Base-by-base conservation (phyloP, 2,329 filamentous ascomycete genomes). In the Nothomitra cinnamomea region DNA sequence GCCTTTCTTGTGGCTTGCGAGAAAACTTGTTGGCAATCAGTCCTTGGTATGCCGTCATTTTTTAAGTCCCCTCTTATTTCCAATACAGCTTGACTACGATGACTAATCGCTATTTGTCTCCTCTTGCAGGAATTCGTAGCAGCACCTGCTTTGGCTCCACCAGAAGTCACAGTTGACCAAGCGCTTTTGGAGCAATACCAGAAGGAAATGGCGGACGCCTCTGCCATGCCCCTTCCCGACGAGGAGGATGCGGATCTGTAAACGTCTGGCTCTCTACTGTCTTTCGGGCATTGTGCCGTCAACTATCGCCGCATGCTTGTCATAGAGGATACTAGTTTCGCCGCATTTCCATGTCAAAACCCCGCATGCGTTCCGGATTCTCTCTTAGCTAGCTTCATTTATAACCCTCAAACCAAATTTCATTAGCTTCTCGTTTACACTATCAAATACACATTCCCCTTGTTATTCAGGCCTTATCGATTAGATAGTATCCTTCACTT, bases 1-100 rank as follows among this genome's bases (percentile, higher is more conserved):
- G 82, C 90, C 90, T 59, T 96, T 98, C 87, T 84, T 96, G 65
- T 96, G 92, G 92, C 84, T 98, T 65, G 90, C 89, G 63, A 83
- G 92, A 72, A 98, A 98, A 83, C 83, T 98, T 56, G 89, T 95
- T 64, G 92, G 90, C 72, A 96, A 96, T 79, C 77, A 87, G 65
- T 71, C 74, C 66, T 73, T 95, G 69, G 86, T 92, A 74, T 63
- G 83, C 73, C 53, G 13, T 48, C 38, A 25, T 22, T 2, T 49
- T 38, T 15, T 17, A 3, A 48, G 15, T 5, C 15, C 1, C 32
- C 19, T 19, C 32, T 32, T 4, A 53, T 28, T 15, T 13, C 19
- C 17, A 41, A 56, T 59, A 50, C 50, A 57, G 59, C 51, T 60
- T 59, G 50, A 57, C 47, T 54, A 28, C 13, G 40, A 47, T 59